Evolutionary conservation across 257 asterid genomes (phyloP).

Genomic region (Solanum commersonii): DNA sequence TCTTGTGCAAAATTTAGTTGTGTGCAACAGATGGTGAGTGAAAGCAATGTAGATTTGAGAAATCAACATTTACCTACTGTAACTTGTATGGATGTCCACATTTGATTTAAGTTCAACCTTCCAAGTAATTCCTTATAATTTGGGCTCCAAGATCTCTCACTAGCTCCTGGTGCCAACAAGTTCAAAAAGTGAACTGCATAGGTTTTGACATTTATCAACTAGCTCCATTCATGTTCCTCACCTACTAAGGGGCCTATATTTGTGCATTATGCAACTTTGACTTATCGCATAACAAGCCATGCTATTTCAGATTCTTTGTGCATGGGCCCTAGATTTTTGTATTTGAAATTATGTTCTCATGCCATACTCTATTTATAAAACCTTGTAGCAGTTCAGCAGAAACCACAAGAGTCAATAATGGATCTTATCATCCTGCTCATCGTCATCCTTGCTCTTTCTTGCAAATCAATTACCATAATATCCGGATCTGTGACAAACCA

Average conservation of each 20-base stretch:
- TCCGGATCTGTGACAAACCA: background rate
- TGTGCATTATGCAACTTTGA: background rate
- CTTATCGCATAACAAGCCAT: background rate
- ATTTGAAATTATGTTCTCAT: background rate
- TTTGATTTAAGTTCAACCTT: background rate
- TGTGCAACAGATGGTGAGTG: background rate
- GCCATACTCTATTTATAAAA: background rate
- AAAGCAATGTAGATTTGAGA: background rate
- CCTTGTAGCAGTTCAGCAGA: background rate
- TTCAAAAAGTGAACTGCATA: background rate
- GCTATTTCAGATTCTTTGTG: constrained; percentile 1
- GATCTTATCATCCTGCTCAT: background rate
- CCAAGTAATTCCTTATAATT: background rate
- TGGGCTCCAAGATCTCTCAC: background rate
- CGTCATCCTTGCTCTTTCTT: background rate
- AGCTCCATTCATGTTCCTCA: background rate
- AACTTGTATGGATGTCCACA: background rate
- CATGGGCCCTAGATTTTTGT: background rate
- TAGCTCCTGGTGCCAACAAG: background rate
- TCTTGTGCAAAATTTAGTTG: background rate
- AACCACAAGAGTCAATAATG: background rate
- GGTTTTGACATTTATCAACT: background rate
- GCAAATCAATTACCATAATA: background rate
- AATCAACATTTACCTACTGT: background rate
- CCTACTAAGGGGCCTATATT: background rate